Evolutionary conservation across 2,329 filamentous ascomycete species (phyloP), one percentile per base, ranked within the genome.

Genomic region (Curvularia hawaiiensis): DNA sequence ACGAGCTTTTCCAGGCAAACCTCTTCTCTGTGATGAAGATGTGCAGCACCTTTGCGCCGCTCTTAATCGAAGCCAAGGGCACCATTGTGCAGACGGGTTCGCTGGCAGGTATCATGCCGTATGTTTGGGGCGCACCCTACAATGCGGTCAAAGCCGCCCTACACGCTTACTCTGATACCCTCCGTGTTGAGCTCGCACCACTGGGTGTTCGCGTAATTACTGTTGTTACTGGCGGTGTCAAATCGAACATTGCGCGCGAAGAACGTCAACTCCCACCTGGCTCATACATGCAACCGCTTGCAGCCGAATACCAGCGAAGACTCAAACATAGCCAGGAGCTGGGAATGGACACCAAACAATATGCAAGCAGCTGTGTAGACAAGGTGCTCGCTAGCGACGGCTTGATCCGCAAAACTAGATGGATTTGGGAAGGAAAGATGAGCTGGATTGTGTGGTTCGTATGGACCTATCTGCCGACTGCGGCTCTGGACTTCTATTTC

Each of bases 101-200:
- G 8, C 47, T 82, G 24, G 80, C 80, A 0, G 80, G 69, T 9
- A 66, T 80, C 1, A 78, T 72, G 61, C 70, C 70, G 0, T 76
- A 72, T 59, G 66, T 64, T 7, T 73, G 70, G 64, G 70, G 65
- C n/a, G 65, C 63, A 39, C 75, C 75, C 3, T 88, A 88, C 75
- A 85, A 84, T 64, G 83, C 84, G 8, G 82, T 81, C 38, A 87
- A 87, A 69, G 85, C 84, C 0, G 85, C 85, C 0, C 67, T 88
- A 35, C 84, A 87, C 67, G 77, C 80, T 1, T 88, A 84, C 69
- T 82, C 80, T 55, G 80, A 87, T 58, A 85, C 84, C 0, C 70
- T 87, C 46, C 79, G 85, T 12, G 80, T 87, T 18, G 84, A 88
- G 65, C 73, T 87, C 11, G 77, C 70, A 56, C 84, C 84, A 1